A percentile compares a stretch with the other conserved stretches of the same genome.
Conservation (phyloP, 2,329 filamentous ascomycete species). For the Phoma sp. region DNA sequence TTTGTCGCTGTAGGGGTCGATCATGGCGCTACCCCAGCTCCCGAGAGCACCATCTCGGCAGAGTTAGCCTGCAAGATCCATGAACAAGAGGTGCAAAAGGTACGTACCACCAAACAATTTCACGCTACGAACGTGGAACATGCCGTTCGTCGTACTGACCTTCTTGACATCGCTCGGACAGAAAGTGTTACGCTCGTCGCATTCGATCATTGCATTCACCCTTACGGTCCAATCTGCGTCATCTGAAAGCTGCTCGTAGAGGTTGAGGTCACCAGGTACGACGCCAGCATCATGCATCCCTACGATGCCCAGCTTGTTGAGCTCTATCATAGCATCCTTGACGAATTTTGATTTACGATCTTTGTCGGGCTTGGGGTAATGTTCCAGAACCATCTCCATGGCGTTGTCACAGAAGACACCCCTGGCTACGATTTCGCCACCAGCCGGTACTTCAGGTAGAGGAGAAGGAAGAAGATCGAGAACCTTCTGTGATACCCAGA, state of each 20-base stretch:
- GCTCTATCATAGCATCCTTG: constrained; percentile 64
- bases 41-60: constrained; percentile 69
- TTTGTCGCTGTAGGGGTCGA: constrained; percentile 72
- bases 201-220: constrained; percentile 73
- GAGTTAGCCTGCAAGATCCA: constrained; percentile 17
- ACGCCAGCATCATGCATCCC: constrained; percentile 74
- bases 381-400: constrained; percentile 64
- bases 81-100: not conserved
- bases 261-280: constrained; percentile 58
- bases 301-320: constrained; percentile 70
- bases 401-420: constrained; percentile 78
- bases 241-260: constrained; percentile 61
- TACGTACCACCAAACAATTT: constrained; percentile 70
- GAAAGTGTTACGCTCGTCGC: constrained; percentile 67
- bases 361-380: constrained; percentile 63
- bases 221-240: constrained; percentile 64
- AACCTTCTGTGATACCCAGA: constrained; percentile 70
- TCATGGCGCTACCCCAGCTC: constrained; percentile 73
- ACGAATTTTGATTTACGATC: constrained; percentile 63
- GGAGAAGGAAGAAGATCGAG: constrained; percentile 63
- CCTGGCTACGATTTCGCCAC: constrained; percentile 69
- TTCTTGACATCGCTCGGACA: constrained; percentile 60
- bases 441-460: constrained; percentile 57
- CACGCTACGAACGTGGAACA: constrained; percentile 65
- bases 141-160: constrained; percentile 54